These are phyloP conservation scores for Boletus rufocinnamomeus DNA, from an alignment of 768 basidiomycete species.

Conservation along the genomic window DNA sequence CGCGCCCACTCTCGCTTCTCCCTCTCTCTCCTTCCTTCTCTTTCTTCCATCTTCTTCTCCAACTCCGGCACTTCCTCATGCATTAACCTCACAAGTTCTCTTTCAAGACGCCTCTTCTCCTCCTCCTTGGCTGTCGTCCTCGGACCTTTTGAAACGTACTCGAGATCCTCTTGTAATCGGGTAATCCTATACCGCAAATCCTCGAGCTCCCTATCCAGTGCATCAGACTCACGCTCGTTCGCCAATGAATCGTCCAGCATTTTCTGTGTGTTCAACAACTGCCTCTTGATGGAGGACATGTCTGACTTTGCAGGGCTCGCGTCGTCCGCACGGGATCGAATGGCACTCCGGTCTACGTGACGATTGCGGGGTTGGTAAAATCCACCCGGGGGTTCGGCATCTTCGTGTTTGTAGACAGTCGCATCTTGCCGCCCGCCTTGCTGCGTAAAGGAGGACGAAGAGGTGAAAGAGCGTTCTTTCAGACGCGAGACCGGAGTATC, in stretches of 20 bases:
- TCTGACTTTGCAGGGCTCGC: conserved; percentile 61
- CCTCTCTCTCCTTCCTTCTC: conserved; percentile 72
- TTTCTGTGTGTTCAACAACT: conserved; percentile 74
- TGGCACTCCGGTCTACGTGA: conserved; percentile 81
- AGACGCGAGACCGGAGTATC: conserved; percentile 61
- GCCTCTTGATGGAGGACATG: conserved; percentile 83
- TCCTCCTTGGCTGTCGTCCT: conserved; percentile 75
- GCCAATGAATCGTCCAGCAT: conserved; percentile 76
- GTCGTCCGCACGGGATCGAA: conserved; percentile 74
- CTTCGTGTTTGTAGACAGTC: conserved; percentile 86
- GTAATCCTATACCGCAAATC: conserved; percentile 84
- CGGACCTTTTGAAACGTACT: conserved; percentile 79
- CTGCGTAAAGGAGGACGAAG: conserved; percentile 48
- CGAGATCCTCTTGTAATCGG: conserved; percentile 88
- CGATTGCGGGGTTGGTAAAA: conserved; percentile 81
- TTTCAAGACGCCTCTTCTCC: conserved; percentile 82
- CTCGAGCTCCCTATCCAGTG: conserved; percentile 85
- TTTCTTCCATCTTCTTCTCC: conserved; percentile 77
- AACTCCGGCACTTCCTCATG: conserved; percentile 92
- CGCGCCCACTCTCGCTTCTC: conserved; percentile 79
- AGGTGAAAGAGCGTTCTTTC: conserved; percentile 72
- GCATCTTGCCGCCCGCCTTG: conserved; percentile 75
- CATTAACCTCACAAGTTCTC: conserved; percentile 81
- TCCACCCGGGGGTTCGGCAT: conserved; percentile 55
- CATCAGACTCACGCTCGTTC: conserved; percentile 83